Conservation (phyloP, 495 filamentous ascomycete genomes). For the Massariosphaeria phaeospora region DNA sequence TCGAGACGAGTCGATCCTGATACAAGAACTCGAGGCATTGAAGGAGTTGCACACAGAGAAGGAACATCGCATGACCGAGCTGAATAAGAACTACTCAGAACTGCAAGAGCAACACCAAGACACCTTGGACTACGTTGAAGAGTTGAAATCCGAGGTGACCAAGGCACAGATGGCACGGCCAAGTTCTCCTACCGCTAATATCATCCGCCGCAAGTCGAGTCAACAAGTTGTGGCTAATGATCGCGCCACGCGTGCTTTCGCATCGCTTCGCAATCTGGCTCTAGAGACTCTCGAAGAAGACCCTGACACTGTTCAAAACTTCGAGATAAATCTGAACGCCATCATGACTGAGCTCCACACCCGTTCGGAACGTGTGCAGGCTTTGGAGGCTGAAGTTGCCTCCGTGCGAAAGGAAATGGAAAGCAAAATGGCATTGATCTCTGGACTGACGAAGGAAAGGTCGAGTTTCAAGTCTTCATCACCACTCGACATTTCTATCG, state of each 20-base stretch:
- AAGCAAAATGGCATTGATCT: conserved; percentile 86
- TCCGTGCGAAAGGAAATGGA: conserved; percentile 94
- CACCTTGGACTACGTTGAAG: conserved; percentile 77
- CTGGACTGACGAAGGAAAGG: conserved; percentile 85
- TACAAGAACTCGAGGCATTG: conserved; percentile 65
- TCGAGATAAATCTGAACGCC: conserved; percentile 83
- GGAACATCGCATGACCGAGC: conserved; percentile 62
- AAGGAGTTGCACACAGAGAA: conserved; percentile 68
- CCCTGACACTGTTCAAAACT: conserved; percentile 83
- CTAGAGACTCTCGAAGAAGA: conserved; percentile 74
- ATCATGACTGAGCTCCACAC: conserved; percentile 88
- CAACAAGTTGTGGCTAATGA: conserved; percentile 80
- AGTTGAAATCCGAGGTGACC: conserved; percentile 78
- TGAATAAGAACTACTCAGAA: conserved; percentile 72
- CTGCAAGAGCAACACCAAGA: conserved; percentile 77
- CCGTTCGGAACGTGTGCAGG: conserved; percentile 81
- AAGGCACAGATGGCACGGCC: conserved; percentile 63
- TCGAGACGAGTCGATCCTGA: conserved; percentile 35
- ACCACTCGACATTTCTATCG: conserved; percentile 86
- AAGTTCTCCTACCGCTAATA: conserved; percentile 60
- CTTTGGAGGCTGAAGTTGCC: conserved; percentile 79
- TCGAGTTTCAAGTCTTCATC: conserved; percentile 77
- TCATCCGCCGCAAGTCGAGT: conserved; percentile 89
- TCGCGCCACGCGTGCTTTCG: conserved; percentile 87
- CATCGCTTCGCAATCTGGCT: conserved; percentile 80